Evolutionary conservation across 1,284 basidiomycete genomes (phyloP).

Genomic region (Irpex sp.): DNA sequence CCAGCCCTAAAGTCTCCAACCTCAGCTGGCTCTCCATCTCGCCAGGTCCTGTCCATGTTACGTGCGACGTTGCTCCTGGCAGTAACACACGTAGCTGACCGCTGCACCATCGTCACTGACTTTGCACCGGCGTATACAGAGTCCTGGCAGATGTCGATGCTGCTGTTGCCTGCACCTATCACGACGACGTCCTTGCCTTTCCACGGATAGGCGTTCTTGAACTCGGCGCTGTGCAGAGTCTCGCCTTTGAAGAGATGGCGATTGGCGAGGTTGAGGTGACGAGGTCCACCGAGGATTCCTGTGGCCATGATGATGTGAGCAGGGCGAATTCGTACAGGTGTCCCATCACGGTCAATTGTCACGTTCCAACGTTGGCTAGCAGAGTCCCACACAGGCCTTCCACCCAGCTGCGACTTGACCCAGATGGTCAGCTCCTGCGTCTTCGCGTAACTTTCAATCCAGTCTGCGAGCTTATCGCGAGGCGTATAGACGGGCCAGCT

Average conservation of each 20-base stretch:
- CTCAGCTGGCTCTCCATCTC: conserved; percentile 37
- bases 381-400: conserved; percentile 35
- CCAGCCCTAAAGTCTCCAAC: conserved; percentile 43
- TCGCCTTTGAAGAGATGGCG: conserved; percentile 36
- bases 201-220: conserved; percentile 36
- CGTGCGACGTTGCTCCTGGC: conserved; percentile 24
- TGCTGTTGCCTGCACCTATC: conserved; percentile 47
- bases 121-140: conserved; percentile 34
- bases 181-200: conserved; percentile 47
- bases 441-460: conserved; percentile 61
- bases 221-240: conserved; percentile 39
- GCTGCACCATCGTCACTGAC: conserved; percentile 29
- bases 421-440: conserved; percentile 62
- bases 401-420: conserved; percentile 43
- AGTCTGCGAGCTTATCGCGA: conserved; percentile 48
- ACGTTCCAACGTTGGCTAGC: conserved; percentile 47
- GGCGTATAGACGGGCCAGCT: conserved; percentile 28
- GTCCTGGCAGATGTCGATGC: conserved; percentile 44
- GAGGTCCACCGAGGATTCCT: conserved; percentile 45
- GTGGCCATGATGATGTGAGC: conserved; percentile 59
- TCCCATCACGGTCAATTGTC: conserved; percentile 37
- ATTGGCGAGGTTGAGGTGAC: conserved; percentile 40
- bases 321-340: conserved; percentile 42
- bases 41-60: conserved; percentile 29
- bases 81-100: conserved; percentile 26